Conservation (phyloP, 2,329 filamentous ascomycete species). For the Botrytis squamosa region DNA sequence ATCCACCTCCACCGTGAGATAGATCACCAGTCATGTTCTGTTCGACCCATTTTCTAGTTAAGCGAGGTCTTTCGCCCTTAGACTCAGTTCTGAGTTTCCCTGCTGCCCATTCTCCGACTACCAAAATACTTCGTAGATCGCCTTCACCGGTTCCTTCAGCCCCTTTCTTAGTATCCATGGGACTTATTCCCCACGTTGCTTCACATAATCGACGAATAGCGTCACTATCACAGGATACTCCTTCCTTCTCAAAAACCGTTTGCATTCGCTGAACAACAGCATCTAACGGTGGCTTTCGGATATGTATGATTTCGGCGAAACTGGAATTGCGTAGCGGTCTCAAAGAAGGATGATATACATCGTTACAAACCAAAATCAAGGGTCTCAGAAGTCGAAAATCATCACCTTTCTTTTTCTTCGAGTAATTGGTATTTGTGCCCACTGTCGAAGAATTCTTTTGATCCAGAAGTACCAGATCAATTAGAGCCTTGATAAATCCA, state of each 20-base stretch:
- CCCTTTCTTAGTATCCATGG: constrained; percentile 67
- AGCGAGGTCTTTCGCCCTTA: constrained; percentile 43
- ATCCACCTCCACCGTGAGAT: constrained; percentile 67
- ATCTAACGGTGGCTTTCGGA: constrained; percentile 84
- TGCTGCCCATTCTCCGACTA: constrained; percentile 84
- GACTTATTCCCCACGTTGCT: constrained; percentile 75
- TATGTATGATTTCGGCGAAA: constrained; percentile 85
- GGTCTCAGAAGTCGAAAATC: constrained; percentile 85
- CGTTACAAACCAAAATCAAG: constrained; percentile 93
- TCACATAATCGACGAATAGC: constrained; percentile 83
- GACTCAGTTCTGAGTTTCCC: constrained; percentile 59
- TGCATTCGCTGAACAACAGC: constrained; percentile 81
- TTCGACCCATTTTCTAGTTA: constrained; percentile 78
- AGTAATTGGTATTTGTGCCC: constrained; percentile 38
- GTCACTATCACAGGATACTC: constrained; percentile 83
- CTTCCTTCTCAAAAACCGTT: constrained; percentile 82
- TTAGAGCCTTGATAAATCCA: constrained; percentile 91
- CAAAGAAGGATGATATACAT: constrained; percentile 89
- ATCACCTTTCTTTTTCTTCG: constrained; percentile 68
- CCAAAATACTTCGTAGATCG: constrained; percentile 80
- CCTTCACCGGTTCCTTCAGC: constrained; percentile 67
- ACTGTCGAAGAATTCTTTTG: constrained; percentile 66
- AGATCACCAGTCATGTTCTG: constrained; percentile 67
- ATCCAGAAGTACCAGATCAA: constrained; percentile 83
- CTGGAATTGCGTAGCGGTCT: constrained; percentile 81